Evolutionary conservation across 225 moss, liverwort and hornwort genomes (phyloP), one percentile per base, ranked within the genome.

Genomic region (Takakia lepidozioides): DNA sequence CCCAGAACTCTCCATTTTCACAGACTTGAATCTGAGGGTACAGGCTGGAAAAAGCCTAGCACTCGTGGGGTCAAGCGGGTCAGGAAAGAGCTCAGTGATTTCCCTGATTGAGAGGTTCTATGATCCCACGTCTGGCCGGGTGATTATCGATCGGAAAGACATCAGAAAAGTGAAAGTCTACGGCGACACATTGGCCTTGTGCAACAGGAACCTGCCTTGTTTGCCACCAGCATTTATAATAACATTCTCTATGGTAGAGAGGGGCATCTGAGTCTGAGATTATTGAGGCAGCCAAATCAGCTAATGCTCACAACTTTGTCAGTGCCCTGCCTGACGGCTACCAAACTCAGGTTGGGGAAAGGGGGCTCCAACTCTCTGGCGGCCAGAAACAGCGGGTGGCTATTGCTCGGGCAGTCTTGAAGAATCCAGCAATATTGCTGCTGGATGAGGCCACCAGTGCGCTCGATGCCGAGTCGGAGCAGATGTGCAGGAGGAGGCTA

Each of bases 201-300:
- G 13, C 72, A 68, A 38, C 78, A 78, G 27, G 78, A 78, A 60
- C 78, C 78, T 10, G 67, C 68, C 3, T 44, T 78, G 2, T 78
- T 78, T 26, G 48, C 56, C 3, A 64, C 67, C 8, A 68, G 64
- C 7, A 73, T 78, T 13, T 68, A 65, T 26, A 60, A 64, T 8
- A 78, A 78, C 37, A 78, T 78, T 28, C 21, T 69, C 2, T 78
- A 78, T 9, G 72, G 72, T 1, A 78, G 65, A 29, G 78, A 78
- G 30, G 44, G 1, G 78, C 78, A 22, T 48, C 68, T 0, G 78
- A 78, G 24, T 39, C 51, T 21, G 78, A 78, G 52, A 51, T 78
- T 38, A 55, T 73, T 8, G 72, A 68, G 22, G 72, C 78, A 2
- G 64, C 78, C 1, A 72, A 58, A 27, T 36, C 68, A 29, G 78